Percentiles rank a stretch among this genome's conserved stretches.
Evolutionary conservation across 2,329 filamentous ascomycete species (phyloP).

Genomic region (Paracoccidioides lutzii): DNA sequence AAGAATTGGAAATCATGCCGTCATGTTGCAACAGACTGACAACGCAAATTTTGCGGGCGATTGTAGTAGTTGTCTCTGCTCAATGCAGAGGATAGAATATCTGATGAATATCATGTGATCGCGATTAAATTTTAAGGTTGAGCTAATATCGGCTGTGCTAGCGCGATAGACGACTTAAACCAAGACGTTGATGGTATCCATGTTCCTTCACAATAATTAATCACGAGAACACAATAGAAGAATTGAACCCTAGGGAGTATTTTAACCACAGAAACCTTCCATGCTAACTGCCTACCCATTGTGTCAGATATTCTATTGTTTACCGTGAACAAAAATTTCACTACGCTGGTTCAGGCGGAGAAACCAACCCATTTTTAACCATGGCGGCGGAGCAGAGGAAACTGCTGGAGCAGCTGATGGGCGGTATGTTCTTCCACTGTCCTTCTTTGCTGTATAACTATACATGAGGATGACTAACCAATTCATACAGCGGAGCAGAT

Average conservation of each 20-base stretch:
- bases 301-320: not conserved
- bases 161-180: not conserved
- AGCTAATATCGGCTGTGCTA: not conserved
- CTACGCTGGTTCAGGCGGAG: too few relatives aligned
- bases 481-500: constrained; percentile 43
- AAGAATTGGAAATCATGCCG: constrained; percentile 31
- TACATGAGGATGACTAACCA: not conserved
- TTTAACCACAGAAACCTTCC: too few relatives aligned
- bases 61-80: not conserved
- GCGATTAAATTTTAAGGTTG: not conserved
- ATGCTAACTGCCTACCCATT: not conserved
- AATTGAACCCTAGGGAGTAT: too few relatives aligned
- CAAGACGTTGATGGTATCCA: not conserved
- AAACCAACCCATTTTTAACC: constrained; percentile 1
- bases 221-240: not conserved
- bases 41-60: not conserved
- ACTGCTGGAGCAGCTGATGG: constrained; percentile 88
- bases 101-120: not conserved
- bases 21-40: constrained; percentile 23
- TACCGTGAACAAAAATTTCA: not conserved
- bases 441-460: not conserved
- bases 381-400: constrained; percentile 98
- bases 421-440: constrained; percentile 26
- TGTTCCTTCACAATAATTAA: not conserved
- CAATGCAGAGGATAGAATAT: not conserved